A percentile compares a stretch with the other conserved stretches of the same genome.
These are phyloP conservation scores for Xylaria cubensis DNA, from an alignment of 495 filamentous ascomycete species.

Conservation along the genomic window DNA sequence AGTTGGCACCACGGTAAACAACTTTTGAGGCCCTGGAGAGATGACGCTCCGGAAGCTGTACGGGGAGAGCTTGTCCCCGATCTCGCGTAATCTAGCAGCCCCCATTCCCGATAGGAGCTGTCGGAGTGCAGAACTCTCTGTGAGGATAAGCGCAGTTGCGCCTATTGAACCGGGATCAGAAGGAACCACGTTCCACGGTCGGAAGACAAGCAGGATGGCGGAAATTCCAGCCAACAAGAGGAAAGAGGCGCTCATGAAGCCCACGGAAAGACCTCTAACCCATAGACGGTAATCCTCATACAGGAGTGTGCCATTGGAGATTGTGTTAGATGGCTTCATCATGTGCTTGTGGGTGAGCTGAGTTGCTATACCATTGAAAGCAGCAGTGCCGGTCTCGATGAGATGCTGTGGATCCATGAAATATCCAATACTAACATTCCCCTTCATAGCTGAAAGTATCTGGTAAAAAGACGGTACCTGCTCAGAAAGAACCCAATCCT, in stretches of 20 bases:
- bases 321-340: conserved; percentile 24
- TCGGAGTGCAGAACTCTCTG: conserved; percentile 19
- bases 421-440: conserved; percentile 18
- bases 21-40: not conserved
- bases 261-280: conserved; percentile 25
- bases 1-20: conserved; percentile 18
- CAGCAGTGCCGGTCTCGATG: conserved; percentile 12
- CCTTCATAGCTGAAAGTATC: conserved; percentile 25
- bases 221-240: conserved; percentile 22
- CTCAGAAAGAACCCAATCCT: conserved; percentile 25
- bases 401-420: conserved; percentile 29
- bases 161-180: conserved; percentile 23
- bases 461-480: conserved; percentile 30
- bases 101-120: conserved; percentile 15
- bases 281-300: conserved; percentile 24
- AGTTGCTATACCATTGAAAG: conserved; percentile 28
- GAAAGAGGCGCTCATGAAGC: conserved; percentile 27
- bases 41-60: conserved; percentile 20
- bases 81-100: not conserved
- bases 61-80: conserved; percentile 10
- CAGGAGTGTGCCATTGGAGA: conserved; percentile 13
- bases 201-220: conserved; percentile 15
- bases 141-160: conserved; percentile 27
- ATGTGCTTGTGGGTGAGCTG: conserved; percentile 20
- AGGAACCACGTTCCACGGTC: conserved; percentile 23